Evolutionary conservation across 2,329 filamentous ascomycete genomes (phyloP).

Genomic region (Fonsecaea pugnacius): DNA sequence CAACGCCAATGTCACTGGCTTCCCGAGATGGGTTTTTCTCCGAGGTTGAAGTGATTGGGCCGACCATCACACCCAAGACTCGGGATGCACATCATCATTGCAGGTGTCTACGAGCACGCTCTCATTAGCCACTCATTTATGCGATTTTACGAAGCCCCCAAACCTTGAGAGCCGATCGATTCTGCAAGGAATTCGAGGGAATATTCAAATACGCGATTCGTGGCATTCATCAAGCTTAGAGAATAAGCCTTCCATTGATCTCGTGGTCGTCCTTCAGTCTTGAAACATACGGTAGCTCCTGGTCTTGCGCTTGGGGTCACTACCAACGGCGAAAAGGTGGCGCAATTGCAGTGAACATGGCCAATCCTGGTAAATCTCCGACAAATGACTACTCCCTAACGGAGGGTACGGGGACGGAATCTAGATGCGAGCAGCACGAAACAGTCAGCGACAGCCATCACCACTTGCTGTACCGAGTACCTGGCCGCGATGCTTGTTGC

Average conservation of each 20-base stretch:
- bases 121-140: conserved; percentile 36
- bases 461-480: conserved; percentile 26
- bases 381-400: conserved; percentile 3
- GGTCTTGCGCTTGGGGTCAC: conserved; percentile 8
- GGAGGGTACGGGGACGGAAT: conserved; percentile 17
- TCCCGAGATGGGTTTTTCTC: conserved; percentile 27
- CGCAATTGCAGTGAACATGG: conserved; percentile 24
- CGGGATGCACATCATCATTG: conserved; percentile 31
- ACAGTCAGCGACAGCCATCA: conserved; percentile 17
- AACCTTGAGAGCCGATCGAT: conserved; percentile 34
- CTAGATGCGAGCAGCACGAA: conserved; percentile 20
- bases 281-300: conserved; percentile 24
- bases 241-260: conserved; percentile 13
- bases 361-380: conserved; percentile 33
- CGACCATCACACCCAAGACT: conserved; percentile 11
- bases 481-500: conserved; percentile 16
- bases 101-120: conserved; percentile 11
- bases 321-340: conserved; percentile 24
- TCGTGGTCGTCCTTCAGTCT: neutral
- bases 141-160: conserved; percentile 36
- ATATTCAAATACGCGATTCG: neutral
- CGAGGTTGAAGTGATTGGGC: conserved; percentile 28
- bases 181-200: conserved; percentile 5
- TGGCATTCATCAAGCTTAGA: neutral
- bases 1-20: conserved; percentile 14